These are phyloP conservation scores for Calonectria pseudoreteaudii DNA, from an alignment of 2,329 filamentous ascomycete species.

Conservation along the genomic window DNA sequence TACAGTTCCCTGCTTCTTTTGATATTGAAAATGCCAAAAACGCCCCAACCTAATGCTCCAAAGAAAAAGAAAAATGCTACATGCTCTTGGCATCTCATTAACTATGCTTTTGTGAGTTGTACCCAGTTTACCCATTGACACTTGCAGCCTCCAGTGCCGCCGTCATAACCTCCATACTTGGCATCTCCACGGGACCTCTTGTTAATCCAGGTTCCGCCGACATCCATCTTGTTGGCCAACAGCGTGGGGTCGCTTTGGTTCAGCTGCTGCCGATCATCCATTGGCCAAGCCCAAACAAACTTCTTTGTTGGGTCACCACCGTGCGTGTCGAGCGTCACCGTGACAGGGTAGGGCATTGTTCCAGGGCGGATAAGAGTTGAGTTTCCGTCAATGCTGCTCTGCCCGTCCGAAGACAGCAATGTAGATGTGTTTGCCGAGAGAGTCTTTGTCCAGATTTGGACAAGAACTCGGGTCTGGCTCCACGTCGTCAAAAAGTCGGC, in stretches of 20 bases:
- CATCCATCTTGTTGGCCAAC: conserved; percentile 61
- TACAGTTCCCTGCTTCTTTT: conserved; percentile 18
- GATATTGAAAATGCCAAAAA: conserved; percentile 6
- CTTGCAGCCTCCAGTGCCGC: conserved; percentile 71
- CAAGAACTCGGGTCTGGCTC: conserved; percentile 70
- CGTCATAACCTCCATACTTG: conserved; percentile 70
- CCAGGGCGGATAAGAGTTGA: conserved; percentile 58
- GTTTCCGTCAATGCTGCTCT: conserved; percentile 41
- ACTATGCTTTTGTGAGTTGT: conserved; percentile 21
- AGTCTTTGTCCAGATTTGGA: conserved; percentile 73
- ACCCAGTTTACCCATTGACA: conserved; percentile 71
- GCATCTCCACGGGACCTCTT: conserved; percentile 56
- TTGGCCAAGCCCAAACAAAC: conserved; percentile 64
- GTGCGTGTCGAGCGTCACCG: conserved; percentile 71
- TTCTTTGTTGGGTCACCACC: conserved; percentile 67
- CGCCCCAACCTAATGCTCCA: conserved; percentile 9
- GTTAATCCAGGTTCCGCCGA: conserved; percentile 67
- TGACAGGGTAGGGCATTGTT: conserved; percentile 73
- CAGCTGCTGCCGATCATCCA: conserved; percentile 61
- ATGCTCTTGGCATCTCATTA: conserved; percentile 8
- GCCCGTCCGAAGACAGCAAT: conserved; percentile 45
- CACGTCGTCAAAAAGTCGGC: conserved; percentile 69
- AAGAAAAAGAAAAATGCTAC: conserved; percentile 19
- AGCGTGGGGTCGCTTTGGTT: conserved; percentile 56
- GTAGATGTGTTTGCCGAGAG: conserved; percentile 58